Percentiles rank a stretch among this genome's conserved stretches.
These are phyloP conservation scores for Mycena venus DNA, from an alignment of 768 basidiomycete genomes.

Conservation along the genomic window DNA sequence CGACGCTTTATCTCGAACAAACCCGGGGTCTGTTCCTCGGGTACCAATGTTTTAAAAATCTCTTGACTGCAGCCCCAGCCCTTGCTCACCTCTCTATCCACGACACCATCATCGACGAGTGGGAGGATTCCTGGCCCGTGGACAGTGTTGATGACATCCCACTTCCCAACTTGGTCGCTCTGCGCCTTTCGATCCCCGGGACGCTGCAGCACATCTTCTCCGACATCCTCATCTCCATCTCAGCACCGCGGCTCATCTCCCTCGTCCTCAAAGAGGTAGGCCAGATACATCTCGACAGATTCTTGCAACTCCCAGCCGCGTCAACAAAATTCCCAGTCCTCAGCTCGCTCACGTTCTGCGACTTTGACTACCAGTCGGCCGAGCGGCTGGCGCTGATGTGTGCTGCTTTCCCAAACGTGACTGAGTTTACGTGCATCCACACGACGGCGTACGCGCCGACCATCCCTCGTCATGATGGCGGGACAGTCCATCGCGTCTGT, in stretches of 20 bases:
- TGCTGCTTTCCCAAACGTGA: constrained; percentile 22
- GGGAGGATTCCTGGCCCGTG: constrained; percentile 41
- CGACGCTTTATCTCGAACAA: constrained; percentile 61
- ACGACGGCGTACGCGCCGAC: constrained; percentile 11
- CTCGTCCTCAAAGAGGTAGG: constrained; percentile 59
- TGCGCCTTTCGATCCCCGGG: constrained; percentile 56
- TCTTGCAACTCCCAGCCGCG: constrained; percentile 42
- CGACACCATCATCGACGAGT: constrained; percentile 54
- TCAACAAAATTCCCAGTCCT: constrained; percentile 49
- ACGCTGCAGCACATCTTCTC: constrained; percentile 50
- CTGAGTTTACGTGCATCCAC: constrained; percentile 26
- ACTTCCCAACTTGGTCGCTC: constrained; percentile 53
- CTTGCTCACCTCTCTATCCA: constrained; percentile 59
- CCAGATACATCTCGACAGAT: constrained; percentile 55
- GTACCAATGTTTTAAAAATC: constrained; percentile 47
- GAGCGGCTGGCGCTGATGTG: constrained; percentile 21
- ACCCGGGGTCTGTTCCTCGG: constrained; percentile 50
- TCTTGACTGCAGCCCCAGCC: constrained; percentile 41
- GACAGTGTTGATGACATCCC: constrained; percentile 28
- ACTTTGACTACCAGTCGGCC: constrained; percentile 49
- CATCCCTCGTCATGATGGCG: constrained; percentile 27
- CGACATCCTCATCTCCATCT: constrained; percentile 53
- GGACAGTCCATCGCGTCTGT: neutral
- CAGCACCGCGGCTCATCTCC: constrained; percentile 54
- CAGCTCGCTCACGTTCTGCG: constrained; percentile 52